Evolutionary conservation across 768 basidiomycete species (phyloP), one percentile per base, ranked within the genome.

Genomic region (Leccinum aurantiacum): DNA sequence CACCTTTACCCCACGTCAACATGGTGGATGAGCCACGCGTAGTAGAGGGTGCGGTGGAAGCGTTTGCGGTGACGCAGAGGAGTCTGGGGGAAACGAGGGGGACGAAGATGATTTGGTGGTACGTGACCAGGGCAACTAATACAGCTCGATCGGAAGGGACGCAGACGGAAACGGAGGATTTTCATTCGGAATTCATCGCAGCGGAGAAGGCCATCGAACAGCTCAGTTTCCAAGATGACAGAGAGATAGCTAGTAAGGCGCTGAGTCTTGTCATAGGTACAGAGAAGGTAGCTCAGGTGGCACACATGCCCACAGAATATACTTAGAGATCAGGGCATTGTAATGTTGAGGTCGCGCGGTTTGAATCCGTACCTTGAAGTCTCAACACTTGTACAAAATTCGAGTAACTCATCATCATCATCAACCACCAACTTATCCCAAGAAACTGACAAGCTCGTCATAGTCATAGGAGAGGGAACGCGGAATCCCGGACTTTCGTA

Each of bases 21-120:
- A 74, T 76, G 53, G 67, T 67, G 50, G 67, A 74, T 51, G 65
- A 61, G 2, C 66, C 65, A 29, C 61, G 35, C 11, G 19, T 68
- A 33, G 62, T 71, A 15, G 55, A 65, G 1, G 60, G 54, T 3
- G 62, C 59, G 35, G 68, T 63, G 4, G 76, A 81, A 62, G 76
- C 78, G 6, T 69, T 80, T 63, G 70, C 75, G 27, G 65, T 80
- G 47, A 72, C 70, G 2, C 25, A 72, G 50, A 72, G 76, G 25
- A 64, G 61, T 27, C 65, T 66, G 0, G 57, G 62, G 17, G 63
- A 65, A 62, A 63, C 56, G 10, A 65, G 60, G 19, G 71, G 76
- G 33, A 65, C 77, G 25, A 84, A 84, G 72, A 63, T 81, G 37
- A 79, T 83, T 25, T 84, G 76, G 74, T 86, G 83, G 84, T 84